phyloP scores from a whole-genome alignment of 768 basidiomycete genomes.

The Hysterangium stoloniferum region DNA sequence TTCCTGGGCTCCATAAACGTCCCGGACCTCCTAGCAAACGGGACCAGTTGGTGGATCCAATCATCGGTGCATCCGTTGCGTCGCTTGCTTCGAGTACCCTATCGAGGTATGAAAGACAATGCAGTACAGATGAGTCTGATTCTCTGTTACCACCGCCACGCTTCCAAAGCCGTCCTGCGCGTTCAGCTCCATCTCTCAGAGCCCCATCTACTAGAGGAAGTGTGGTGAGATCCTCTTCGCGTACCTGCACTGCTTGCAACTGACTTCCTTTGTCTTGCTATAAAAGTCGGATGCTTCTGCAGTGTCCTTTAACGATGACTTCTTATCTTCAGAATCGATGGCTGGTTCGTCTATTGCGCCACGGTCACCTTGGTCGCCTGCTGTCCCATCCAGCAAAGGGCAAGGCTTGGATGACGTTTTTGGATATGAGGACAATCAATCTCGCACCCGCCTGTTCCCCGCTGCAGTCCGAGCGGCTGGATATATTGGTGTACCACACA shows the following conservation, averaged over 20 bases:
- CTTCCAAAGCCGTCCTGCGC: not conserved
- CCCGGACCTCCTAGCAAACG: not conserved
- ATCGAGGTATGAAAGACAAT: too few species aligned
- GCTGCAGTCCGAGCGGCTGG: slow-evolving; percentile 1
- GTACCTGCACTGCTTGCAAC: not conserved
- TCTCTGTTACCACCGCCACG: not conserved
- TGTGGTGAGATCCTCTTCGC: not conserved
- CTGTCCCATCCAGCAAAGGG: not conserved
- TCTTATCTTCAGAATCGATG: slow-evolving; percentile 1
- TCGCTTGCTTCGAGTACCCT: not conserved
- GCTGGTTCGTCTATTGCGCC: not conserved
- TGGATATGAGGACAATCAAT: not conserved
- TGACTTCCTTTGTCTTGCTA: not conserved
- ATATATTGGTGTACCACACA: not conserved
- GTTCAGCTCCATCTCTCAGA: not conserved
- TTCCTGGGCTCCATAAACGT: not conserved
- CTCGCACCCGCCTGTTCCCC: not conserved
- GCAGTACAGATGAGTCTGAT: not conserved
- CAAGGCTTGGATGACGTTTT: not conserved
- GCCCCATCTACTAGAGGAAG: not conserved
- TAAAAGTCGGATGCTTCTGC: not conserved
- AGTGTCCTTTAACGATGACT: not conserved
- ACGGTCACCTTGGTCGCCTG: not conserved
- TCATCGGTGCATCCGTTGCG: not conserved
- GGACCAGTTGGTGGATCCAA: not conserved